These are phyloP conservation scores for Penicillium crustosum DNA, from an alignment of 2,329 filamentous ascomycete species.

Conservation along the genomic window DNA sequence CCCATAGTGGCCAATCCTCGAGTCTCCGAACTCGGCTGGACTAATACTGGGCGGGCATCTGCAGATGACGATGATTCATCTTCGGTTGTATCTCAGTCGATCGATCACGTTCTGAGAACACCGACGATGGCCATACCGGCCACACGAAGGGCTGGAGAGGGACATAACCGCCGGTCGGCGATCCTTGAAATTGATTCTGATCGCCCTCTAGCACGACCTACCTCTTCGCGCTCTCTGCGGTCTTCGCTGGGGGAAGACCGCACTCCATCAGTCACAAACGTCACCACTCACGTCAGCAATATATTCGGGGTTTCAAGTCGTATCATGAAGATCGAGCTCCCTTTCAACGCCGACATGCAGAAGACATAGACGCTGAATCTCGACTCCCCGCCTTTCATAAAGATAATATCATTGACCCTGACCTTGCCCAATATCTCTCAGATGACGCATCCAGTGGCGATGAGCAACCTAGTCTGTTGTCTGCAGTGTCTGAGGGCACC, in stretches of 20 bases:
- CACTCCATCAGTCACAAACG: slow-evolving; percentile 80
- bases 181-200: slow-evolving; percentile 87
- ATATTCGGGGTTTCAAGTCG: slow-evolving; percentile 72
- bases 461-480: slow-evolving; percentile 83
- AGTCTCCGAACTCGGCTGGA: slow-evolving; percentile 58
- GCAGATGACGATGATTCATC: slow-evolving; percentile 50
- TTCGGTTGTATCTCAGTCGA: slow-evolving; percentile 48
- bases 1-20: slow-evolving; percentile 63
- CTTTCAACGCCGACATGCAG: slow-evolving; percentile 72
- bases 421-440: slow-evolving; percentile 91
- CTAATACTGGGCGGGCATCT: slow-evolving; percentile 42
- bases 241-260: slow-evolving; percentile 68
- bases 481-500: slow-evolving; percentile 66
- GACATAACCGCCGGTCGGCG: slow-evolving; percentile 78
- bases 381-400: slow-evolving; percentile 91
- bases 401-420: slow-evolving; percentile 97
- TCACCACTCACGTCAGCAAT: slow-evolving; percentile 83
- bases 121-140: slow-evolving; percentile 67
- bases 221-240: slow-evolving; percentile 84
- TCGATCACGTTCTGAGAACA: slow-evolving; percentile 49
- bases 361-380: slow-evolving; percentile 65
- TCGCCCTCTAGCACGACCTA: slow-evolving; percentile 77
- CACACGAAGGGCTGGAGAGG: slow-evolving; percentile 66
- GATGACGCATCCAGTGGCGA: slow-evolving; percentile 91
- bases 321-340: slow-evolving; percentile 78